Evolutionary conservation across 495 filamentous ascomycete species (phyloP).

Genomic region (Tuber umbilicatum): DNA sequence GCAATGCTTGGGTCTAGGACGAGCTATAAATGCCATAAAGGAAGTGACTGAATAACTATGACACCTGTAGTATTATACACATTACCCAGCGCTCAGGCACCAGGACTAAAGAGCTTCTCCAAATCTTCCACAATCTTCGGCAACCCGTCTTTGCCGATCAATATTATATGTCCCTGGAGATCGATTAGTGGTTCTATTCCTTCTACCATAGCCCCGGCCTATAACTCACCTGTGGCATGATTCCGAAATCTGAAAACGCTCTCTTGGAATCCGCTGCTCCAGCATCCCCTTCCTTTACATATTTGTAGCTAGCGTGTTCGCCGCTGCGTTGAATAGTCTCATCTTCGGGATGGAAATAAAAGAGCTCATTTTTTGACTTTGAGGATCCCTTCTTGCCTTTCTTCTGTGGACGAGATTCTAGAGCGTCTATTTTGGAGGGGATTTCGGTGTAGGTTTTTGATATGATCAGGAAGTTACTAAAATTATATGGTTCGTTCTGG

Average conservation of each 20-base stretch:
- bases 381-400: constrained; percentile 59
- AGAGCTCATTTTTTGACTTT: constrained; percentile 49
- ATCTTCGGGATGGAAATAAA: constrained; percentile 97
- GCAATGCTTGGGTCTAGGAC: neutral
- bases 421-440: constrained; percentile 66
- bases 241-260: constrained; percentile 87
- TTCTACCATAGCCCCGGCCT: neutral
- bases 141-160: constrained; percentile 66
- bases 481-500: constrained; percentile 75
- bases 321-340: constrained; percentile 65
- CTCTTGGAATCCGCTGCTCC: constrained; percentile 81
- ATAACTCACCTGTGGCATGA: constrained; percentile 58
- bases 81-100: neutral
- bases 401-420: constrained; percentile 63
- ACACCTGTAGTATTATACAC: neutral
- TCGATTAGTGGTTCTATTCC: neutral
- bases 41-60: neutral
- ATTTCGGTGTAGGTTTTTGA: constrained; percentile 88
- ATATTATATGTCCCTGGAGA: constrained; percentile 53
- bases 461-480: constrained; percentile 84
- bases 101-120: constrained; percentile 18
- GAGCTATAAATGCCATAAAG: neutral
- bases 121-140: constrained; percentile 23
- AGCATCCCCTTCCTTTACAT: constrained; percentile 67
- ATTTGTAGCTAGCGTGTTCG: constrained; percentile 62